phyloP scores from a whole-genome alignment of 2,329 filamentous ascomycete species.

The Pseudopyrenochaeta lycopersici region DNA sequence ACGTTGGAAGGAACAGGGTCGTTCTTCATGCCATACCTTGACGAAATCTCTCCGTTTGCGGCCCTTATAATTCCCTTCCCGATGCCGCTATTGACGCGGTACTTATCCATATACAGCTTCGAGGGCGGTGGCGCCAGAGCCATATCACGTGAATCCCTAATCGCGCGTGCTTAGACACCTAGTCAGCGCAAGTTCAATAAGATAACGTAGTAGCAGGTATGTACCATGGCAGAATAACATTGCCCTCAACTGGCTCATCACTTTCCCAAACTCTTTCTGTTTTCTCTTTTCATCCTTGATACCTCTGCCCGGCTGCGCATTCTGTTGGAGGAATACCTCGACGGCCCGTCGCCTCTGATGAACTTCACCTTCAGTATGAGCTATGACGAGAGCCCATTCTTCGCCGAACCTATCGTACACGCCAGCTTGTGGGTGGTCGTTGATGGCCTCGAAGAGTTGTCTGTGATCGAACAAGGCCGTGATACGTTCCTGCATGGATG shows the following conservation, averaged over 20 bases:
- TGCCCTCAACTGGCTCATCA: neutral
- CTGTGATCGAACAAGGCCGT: neutral
- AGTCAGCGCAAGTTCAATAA: neutral
- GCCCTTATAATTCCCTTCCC: neutral
- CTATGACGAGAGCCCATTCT: neutral
- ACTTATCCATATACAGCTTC: neutral
- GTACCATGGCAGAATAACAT: neutral
- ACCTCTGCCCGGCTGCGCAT: neutral
- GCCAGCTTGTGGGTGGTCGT: neutral
- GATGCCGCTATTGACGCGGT: neutral
- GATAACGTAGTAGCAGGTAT: neutral
- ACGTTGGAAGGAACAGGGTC: neutral
- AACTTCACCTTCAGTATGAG: constrained; percentile 3
- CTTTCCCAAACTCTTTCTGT: neutral
- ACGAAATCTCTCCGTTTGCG: constrained; percentile 8
- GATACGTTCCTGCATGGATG: constrained; percentile 1
- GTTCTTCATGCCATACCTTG: neutral
- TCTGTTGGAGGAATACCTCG: neutral
- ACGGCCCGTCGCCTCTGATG: neutral
- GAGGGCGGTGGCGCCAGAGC: neutral
- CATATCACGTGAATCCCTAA: neutral
- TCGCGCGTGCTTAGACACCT: neutral
- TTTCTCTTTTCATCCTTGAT: neutral
- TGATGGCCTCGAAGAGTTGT: neutral
- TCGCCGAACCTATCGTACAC: neutral